A percentile compares a stretch with the other conserved stretches of the same genome.
phyloP scores from a whole-genome alignment of 306 rosid genomes.

The Vigna radiata region DNA sequence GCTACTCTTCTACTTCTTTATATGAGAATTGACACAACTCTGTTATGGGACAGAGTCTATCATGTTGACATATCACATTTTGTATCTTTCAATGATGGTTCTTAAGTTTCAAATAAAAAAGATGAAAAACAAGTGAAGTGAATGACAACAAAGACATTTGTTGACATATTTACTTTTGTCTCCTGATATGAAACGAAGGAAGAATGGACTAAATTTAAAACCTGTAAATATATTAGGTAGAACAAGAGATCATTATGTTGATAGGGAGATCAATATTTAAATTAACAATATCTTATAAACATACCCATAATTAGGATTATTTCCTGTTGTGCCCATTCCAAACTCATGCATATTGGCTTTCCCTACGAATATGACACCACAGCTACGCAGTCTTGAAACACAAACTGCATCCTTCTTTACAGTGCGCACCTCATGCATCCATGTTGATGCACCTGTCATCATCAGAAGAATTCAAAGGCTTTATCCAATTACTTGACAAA shows the following conservation, averaged over 20 bases:
- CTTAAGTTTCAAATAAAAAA: slow-evolving; percentile 17
- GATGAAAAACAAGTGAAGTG: slow-evolving; percentile 9
- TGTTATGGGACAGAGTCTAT: not conserved
- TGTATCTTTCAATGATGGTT: slow-evolving; percentile 28
- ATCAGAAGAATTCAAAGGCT: slow-evolving; percentile 39
- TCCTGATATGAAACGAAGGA: slow-evolving; percentile 27
- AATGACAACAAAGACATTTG: slow-evolving; percentile 14
- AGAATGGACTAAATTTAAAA: not conserved
- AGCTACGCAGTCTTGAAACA: slow-evolving; percentile 80
- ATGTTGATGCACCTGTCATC: slow-evolving; percentile 79
- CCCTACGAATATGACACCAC: slow-evolving; percentile 89
- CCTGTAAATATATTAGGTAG: slow-evolving; percentile 27
- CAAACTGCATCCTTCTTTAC: slow-evolving; percentile 69
- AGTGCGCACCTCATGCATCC: slow-evolving; percentile 93
- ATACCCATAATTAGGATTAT: slow-evolving; percentile 91
- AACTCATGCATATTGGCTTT: slow-evolving; percentile 97
- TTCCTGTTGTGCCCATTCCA: slow-evolving; percentile 99
- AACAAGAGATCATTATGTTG: slow-evolving; percentile 28
- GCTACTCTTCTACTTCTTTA: slow-evolving; percentile 14
- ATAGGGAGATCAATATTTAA: slow-evolving; percentile 28
- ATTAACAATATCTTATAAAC: slow-evolving; percentile 38
- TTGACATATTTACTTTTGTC: slow-evolving; percentile 31
- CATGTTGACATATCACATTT: not conserved
- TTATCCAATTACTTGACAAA: slow-evolving; percentile 5
- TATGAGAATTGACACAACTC: not conserved